Conservation (phyloP, 306 rosid species). For the Trifolium pratense region DNA sequence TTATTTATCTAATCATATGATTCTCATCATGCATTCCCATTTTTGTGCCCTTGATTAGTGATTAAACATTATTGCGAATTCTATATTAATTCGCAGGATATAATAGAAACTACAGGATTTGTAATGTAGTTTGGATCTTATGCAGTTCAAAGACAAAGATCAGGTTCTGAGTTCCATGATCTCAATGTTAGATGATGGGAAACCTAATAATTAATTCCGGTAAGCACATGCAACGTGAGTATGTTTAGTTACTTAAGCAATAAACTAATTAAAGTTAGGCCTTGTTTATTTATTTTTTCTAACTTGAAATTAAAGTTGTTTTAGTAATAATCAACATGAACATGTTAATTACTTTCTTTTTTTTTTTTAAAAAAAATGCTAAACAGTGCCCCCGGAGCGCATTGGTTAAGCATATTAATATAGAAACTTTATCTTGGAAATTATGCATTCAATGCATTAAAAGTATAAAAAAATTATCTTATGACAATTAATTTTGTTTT, state of each 20-base stretch:
- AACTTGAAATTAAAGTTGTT: constrained; percentile 3
- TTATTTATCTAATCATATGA: constrained; percentile 34
- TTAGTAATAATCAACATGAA: not conserved
- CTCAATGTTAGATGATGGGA: constrained; percentile 39
- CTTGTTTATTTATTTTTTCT: constrained; percentile 20
- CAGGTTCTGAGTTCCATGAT: constrained; percentile 46
- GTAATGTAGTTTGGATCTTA: constrained; percentile 51
- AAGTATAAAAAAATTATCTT: too few species aligned
- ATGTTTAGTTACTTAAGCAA: constrained; percentile 28
- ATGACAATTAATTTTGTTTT: too few species aligned
- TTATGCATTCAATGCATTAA: too few species aligned
- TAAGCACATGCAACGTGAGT: constrained; percentile 46
- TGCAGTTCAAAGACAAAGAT: constrained; percentile 52
- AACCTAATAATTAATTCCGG: constrained; percentile 41
- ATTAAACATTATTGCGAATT: not conserved
- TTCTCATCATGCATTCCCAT: constrained; percentile 37
- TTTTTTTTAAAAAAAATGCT: too few species aligned
- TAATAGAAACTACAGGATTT: constrained; percentile 24
- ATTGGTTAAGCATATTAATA: too few species aligned
- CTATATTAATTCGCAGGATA: constrained; percentile 15
- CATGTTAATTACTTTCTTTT: not conserved
- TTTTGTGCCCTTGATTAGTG: constrained; percentile 21
- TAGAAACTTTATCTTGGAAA: too few species aligned
- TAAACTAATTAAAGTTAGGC: constrained; percentile 34
- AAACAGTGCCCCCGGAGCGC: too few species aligned